A percentile compares a stretch with the other conserved stretches of the same genome.
phyloP scores from a whole-genome alignment of 2,329 filamentous ascomycete species.

The Exophiala sideris region DNA sequence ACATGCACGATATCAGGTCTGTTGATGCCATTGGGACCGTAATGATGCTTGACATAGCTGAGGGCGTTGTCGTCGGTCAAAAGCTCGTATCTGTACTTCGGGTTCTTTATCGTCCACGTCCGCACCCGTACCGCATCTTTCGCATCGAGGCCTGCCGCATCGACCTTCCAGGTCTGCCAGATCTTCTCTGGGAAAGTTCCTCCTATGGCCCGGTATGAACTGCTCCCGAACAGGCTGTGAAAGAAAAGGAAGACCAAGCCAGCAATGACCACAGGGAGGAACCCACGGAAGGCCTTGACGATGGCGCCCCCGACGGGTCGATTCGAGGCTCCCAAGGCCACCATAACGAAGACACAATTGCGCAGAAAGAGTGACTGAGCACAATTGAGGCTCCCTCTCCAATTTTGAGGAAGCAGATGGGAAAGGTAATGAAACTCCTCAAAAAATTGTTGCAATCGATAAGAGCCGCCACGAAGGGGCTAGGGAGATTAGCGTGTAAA shows the following conservation, averaged over 20 bases:
- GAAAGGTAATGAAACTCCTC: too few species aligned
- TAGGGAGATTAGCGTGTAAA: too few species aligned
- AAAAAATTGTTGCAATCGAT: too few species aligned
- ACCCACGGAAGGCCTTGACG: not conserved
- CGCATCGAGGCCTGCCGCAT: slow-evolving; percentile 63
- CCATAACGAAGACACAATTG: not conserved
- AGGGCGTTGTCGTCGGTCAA: slow-evolving; percentile 66
- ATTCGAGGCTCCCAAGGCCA: not conserved
- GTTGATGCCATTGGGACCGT: slow-evolving; percentile 61
- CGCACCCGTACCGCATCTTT: slow-evolving; percentile 58
- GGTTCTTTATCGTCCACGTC: slow-evolving; percentile 67
- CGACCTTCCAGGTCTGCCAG: slow-evolving; percentile 73
- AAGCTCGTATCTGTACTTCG: slow-evolving; percentile 63
- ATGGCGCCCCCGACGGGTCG: not conserved
- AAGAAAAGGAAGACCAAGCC: not conserved
- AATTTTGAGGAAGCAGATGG: too few species aligned
- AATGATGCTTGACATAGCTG: slow-evolving; percentile 65
- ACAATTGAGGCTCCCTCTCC: too few species aligned
- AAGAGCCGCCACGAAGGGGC: too few species aligned
- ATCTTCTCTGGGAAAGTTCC: slow-evolving; percentile 61
- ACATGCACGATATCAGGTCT: slow-evolving; percentile 64
- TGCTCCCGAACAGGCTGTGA: not conserved
- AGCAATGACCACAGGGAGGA: not conserved
- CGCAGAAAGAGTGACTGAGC: not conserved
- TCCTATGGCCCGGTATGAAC: not conserved